Percentiles rank a stretch among this genome's conserved stretches.
These are phyloP conservation scores for Veloboletus limbatus DNA, from an alignment of 1,284 basidiomycete genomes.

Conservation along the genomic window DNA sequence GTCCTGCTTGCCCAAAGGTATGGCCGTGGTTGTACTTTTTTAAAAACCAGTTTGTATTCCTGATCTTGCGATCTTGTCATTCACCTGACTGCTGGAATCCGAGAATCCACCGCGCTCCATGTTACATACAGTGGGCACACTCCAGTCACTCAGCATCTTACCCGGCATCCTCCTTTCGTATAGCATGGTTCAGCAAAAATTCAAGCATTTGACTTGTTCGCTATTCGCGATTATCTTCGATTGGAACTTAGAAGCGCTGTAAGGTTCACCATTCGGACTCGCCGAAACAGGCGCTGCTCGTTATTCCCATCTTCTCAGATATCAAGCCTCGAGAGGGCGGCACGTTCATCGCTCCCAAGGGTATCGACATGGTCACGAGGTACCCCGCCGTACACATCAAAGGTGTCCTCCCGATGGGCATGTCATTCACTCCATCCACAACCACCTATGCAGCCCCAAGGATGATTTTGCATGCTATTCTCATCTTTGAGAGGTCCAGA, in stretches of 20 bases:
- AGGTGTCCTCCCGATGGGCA: background rate
- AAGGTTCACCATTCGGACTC: background rate
- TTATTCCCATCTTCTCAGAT: slow-evolving; percentile 8
- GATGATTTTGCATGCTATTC: background rate
- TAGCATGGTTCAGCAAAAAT: background rate
- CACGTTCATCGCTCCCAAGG: slow-evolving; percentile 1
- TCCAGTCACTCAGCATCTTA: background rate
- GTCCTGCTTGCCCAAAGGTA: background rate
- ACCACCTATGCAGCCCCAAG: background rate
- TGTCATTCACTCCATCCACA: background rate
- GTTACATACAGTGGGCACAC: background rate
- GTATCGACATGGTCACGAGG: slow-evolving; percentile 1
- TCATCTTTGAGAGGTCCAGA: slow-evolving; percentile 4
- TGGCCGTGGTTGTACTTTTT: background rate
- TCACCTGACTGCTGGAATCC: slow-evolving; percentile 4
- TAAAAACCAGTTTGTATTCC: background rate
- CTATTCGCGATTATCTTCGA: too few relatives aligned
- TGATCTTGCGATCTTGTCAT: background rate
- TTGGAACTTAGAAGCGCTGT: background rate
- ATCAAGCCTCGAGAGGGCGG: slow-evolving; percentile 6
- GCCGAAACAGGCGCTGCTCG: background rate
- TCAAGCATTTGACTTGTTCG: background rate
- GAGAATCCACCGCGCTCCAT: background rate
- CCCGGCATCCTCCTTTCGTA: background rate
- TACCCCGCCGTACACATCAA: slow-evolving; percentile 2